These are phyloP conservation scores for Phytopythium cucurbitacearum DNA, from an alignment of 352 stramenopile genomes.

Conservation along the genomic window DNA sequence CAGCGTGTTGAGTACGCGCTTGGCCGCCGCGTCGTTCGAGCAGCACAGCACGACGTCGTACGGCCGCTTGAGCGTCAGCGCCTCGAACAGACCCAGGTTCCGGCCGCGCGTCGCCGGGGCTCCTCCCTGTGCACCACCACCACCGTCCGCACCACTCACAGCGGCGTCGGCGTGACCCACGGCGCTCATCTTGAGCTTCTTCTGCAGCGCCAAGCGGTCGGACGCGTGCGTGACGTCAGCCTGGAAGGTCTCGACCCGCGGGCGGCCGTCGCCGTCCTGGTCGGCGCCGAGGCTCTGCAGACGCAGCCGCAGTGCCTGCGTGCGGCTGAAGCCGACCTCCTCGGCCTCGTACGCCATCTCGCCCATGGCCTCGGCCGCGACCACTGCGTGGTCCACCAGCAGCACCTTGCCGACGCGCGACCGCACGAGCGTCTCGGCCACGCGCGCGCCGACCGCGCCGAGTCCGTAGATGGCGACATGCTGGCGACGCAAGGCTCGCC, in stretches of 20 bases:
- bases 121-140: neutral
- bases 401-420: slow-evolving; percentile 25
- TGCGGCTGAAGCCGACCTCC: slow-evolving; percentile 29
- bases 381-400: slow-evolving; percentile 25
- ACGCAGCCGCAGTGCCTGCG: slow-evolving; percentile 27
- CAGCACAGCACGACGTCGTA: slow-evolving; percentile 38
- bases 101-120: neutral
- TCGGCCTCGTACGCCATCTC: slow-evolving; percentile 20
- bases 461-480: slow-evolving; percentile 33
- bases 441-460: slow-evolving; percentile 17
- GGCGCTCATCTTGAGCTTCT: slow-evolving; percentile 28
- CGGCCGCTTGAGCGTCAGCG: slow-evolving; percentile 28
- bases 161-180: slow-evolving; percentile 8
- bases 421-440: slow-evolving; percentile 28
- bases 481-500: slow-evolving; percentile 16
- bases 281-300: slow-evolving; percentile 20
- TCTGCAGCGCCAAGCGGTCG: slow-evolving; percentile 31
- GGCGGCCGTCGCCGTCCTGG: neutral
- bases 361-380: slow-evolving; percentile 22
- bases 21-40: slow-evolving; percentile 15
- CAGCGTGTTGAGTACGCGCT: slow-evolving; percentile 22
- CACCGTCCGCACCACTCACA: neutral
- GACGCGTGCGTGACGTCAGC: slow-evolving; percentile 19
- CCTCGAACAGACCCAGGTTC: slow-evolving; percentile 31
- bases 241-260: slow-evolving; percentile 22